Evolutionary conservation across 441 rosid genomes (phyloP).

Genomic region (Pelargonium myrrhifolium): DNA sequence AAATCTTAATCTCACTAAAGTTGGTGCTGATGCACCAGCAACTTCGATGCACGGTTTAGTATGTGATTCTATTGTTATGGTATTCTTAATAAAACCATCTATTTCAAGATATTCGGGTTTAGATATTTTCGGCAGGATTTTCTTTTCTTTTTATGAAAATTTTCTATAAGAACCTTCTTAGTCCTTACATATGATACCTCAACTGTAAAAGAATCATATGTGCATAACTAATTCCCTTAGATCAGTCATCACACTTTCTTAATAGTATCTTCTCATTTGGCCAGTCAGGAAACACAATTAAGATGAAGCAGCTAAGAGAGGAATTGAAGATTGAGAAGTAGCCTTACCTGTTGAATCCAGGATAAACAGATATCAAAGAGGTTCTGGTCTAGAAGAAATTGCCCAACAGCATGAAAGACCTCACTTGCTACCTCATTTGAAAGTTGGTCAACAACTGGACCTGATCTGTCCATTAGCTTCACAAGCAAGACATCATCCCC

Average conservation of each 20-base stretch:
- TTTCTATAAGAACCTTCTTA: too few species aligned
- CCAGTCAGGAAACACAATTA: background rate
- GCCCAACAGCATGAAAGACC: constrained; percentile 62
- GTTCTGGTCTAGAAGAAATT: constrained; percentile 69
- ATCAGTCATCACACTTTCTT: background rate
- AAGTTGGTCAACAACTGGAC: constrained; percentile 81
- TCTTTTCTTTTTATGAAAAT: too few species aligned
- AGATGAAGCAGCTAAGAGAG: background rate
- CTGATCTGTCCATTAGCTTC: constrained; percentile 91
- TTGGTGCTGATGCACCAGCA: background rate
- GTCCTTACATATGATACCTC: too few species aligned
- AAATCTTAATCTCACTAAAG: background rate
- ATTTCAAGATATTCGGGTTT: background rate
- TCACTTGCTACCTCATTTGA: constrained; percentile 71
- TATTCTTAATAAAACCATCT: background rate
- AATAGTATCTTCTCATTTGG: background rate
- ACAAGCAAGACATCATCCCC: constrained; percentile 86
- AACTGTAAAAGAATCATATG: too few species aligned
- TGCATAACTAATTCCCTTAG: too few species aligned
- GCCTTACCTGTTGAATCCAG: constrained; percentile 88
- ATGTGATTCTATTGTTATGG: background rate
- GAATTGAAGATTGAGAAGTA: constrained; percentile 6
- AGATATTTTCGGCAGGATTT: background rate
- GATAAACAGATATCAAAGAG: constrained; percentile 76
- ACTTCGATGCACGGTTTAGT: too few species aligned